Evolutionary conservation across 352 stramenopile species (phyloP).

Genomic region (Globisporangium yorkense): DNA sequence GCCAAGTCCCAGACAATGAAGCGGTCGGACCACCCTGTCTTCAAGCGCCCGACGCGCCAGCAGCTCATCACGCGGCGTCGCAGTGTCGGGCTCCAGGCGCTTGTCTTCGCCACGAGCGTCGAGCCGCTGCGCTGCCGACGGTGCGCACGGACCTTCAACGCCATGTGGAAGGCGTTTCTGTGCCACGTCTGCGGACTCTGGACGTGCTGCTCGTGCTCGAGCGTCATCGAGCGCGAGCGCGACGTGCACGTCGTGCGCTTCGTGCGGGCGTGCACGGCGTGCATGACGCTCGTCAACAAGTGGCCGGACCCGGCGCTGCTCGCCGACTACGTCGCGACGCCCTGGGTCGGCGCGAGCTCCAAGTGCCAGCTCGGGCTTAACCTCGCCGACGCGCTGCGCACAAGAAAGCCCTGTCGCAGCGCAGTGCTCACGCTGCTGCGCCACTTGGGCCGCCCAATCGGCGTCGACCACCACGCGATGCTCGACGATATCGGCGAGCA

Average conservation of each 20-base stretch:
- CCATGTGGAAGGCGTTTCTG: slow-evolving; percentile 36
- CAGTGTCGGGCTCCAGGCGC: slow-evolving; percentile 43
- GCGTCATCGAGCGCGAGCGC: slow-evolving; percentile 45
- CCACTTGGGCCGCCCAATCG: slow-evolving; percentile 17
- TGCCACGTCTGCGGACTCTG: slow-evolving; percentile 50
- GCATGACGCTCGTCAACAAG: slow-evolving; percentile 46
- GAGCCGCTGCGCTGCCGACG: slow-evolving; percentile 26
- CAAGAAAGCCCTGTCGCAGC: slow-evolving; percentile 20
- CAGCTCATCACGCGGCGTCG: slow-evolving; percentile 41
- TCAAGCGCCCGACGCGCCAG: slow-evolving; percentile 43
- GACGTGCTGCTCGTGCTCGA: slow-evolving; percentile 46
- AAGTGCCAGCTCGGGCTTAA: slow-evolving; percentile 38
- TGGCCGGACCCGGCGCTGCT: slow-evolving; percentile 35
- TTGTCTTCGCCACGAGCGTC: slow-evolving; percentile 19
- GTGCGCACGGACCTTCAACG: slow-evolving; percentile 40
- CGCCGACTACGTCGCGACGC: slow-evolving; percentile 17
- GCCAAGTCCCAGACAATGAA: not conserved
- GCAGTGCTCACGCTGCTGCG: slow-evolving; percentile 31
- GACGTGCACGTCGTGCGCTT: slow-evolving; percentile 39
- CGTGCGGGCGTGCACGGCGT: slow-evolving; percentile 39
- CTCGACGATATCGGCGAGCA: slow-evolving; percentile 30
- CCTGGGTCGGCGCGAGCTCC: slow-evolving; percentile 28
- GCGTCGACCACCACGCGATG: slow-evolving; percentile 19
- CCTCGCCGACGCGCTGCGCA: slow-evolving; percentile 34
- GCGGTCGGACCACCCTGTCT: slow-evolving; percentile 38